These are phyloP conservation scores for Fusarium proliferatum DNA, from an alignment of 2,329 filamentous ascomycete species.

Conservation along the genomic window DNA sequence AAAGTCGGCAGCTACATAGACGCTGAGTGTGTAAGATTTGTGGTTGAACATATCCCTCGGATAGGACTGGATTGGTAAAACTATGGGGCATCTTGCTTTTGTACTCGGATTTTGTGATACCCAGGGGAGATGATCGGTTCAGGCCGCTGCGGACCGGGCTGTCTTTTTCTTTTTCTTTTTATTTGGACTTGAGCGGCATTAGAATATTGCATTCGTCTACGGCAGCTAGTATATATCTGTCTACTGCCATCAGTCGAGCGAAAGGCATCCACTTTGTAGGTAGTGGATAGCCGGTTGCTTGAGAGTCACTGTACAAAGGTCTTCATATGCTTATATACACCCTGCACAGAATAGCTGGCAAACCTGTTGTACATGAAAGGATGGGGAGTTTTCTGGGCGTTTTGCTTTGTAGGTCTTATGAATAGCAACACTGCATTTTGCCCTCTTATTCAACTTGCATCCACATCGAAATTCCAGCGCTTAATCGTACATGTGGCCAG, in stretches of 20 bases:
- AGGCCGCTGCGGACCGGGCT: slow-evolving; percentile 35
- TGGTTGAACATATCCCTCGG: slow-evolving; percentile 26
- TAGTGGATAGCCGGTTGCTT: slow-evolving; percentile 27
- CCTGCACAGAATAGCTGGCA: slow-evolving; percentile 31
- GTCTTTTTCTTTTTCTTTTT: slow-evolving; percentile 39
- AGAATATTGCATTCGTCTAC: slow-evolving; percentile 27
- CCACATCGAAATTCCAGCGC: slow-evolving; percentile 8
- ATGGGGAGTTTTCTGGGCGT: slow-evolving; percentile 31
- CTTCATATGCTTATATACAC: slow-evolving; percentile 37
- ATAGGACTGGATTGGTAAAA: slow-evolving; percentile 38
- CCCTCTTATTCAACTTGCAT: slow-evolving; percentile 12
- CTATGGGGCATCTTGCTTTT: slow-evolving; percentile 42
- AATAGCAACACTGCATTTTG: slow-evolving; percentile 27
- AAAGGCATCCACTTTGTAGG: slow-evolving; percentile 30
- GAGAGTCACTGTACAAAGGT: slow-evolving; percentile 39
- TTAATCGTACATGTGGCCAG: slow-evolving; percentile 7
- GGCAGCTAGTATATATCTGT: slow-evolving; percentile 20
- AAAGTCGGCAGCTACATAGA: slow-evolving; percentile 50
- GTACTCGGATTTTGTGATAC: slow-evolving; percentile 54
- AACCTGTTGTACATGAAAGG: slow-evolving; percentile 39
- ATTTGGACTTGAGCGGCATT: slow-evolving; percentile 34
- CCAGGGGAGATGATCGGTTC: slow-evolving; percentile 47
- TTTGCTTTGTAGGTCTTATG: slow-evolving; percentile 31
- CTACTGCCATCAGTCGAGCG: slow-evolving; percentile 23
- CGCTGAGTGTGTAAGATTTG: slow-evolving; percentile 6